Percentiles rank a stretch among this genome's conserved stretches.
Conservation (phyloP, 108 stramenopile species). For the Schizochytrium sp. region DNA sequence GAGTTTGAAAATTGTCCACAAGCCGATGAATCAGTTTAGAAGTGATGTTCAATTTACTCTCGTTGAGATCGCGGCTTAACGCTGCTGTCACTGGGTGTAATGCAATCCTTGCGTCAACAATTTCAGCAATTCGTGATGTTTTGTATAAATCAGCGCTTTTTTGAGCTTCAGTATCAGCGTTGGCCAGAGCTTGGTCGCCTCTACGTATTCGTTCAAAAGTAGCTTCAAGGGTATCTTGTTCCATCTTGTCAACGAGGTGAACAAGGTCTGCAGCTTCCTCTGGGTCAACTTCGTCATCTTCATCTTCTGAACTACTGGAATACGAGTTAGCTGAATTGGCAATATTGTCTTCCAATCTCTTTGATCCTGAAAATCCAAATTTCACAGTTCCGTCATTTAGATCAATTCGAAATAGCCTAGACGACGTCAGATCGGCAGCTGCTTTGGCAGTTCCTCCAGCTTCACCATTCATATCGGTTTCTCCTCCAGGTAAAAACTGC, state of each 20-base stretch:
- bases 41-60: constrained; percentile 3
- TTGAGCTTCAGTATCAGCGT: too few species aligned
- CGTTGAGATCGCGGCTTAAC: background rate
- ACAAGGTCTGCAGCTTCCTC: background rate
- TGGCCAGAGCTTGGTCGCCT: background rate
- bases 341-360: too few species aligned
- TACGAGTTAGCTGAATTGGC: too few species aligned
- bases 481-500: background rate
- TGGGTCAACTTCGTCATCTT: background rate
- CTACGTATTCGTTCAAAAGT: background rate
- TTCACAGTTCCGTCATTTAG: too few species aligned
- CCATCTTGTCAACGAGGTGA: background rate
- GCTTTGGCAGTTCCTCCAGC: too few species aligned
- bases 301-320: too few species aligned
- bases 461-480: too few species aligned
- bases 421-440: too few species aligned
- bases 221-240: background rate
- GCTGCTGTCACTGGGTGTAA: background rate
- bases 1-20: background rate
- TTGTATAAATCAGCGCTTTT: too few species aligned
- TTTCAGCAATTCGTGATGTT: background rate
- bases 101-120: background rate
- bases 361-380: too few species aligned
- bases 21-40: constrained; percentile 16
- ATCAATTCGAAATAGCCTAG: too few species aligned